These are phyloP conservation scores for Zygoascus ofunaensis DNA, from an alignment of 805 yeast species.

Conservation along the genomic window DNA sequence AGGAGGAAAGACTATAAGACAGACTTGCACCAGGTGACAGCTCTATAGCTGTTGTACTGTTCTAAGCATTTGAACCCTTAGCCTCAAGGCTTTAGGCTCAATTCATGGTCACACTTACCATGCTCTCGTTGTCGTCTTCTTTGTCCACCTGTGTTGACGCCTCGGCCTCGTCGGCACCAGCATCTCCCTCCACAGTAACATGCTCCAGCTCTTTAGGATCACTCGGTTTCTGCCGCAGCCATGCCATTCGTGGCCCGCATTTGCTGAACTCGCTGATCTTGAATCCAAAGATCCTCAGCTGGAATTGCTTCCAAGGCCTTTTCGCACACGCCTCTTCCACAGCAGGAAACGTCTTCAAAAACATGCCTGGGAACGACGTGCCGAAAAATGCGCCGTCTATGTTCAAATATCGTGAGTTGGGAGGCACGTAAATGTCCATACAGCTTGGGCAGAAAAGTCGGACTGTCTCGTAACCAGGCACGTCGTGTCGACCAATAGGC, in stretches of 20 bases:
- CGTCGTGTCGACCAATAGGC: conserved; percentile 87
- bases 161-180: neutral
- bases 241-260: conserved; percentile 90
- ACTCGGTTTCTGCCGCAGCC: conserved; percentile 77
- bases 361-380: conserved; percentile 87
- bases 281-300: conserved; percentile 82
- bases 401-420: conserved; percentile 74
- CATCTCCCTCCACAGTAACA: conserved; percentile 13
- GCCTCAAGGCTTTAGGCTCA: too few relatives aligned
- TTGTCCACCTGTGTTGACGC: neutral
- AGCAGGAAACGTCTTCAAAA: conserved; percentile 86
- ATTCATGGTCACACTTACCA: conserved; percentile 15
- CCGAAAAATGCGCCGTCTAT: conserved; percentile 98
- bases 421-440: conserved; percentile 81
- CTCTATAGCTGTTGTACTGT: too few relatives aligned
- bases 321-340: conserved; percentile 65
- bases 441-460: conserved; percentile 92
- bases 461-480: conserved; percentile 87
- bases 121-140: conserved; percentile 11
- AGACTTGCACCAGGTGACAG: too few relatives aligned
- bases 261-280: conserved; percentile 61
- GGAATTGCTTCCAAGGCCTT: conserved; percentile 40
- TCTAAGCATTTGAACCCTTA: too few relatives aligned
- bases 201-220: conserved; percentile 54
- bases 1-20: too few relatives aligned